Conservation (phyloP, 2,329 filamentous ascomycete species). For the Neofusicoccum ribis region DNA sequence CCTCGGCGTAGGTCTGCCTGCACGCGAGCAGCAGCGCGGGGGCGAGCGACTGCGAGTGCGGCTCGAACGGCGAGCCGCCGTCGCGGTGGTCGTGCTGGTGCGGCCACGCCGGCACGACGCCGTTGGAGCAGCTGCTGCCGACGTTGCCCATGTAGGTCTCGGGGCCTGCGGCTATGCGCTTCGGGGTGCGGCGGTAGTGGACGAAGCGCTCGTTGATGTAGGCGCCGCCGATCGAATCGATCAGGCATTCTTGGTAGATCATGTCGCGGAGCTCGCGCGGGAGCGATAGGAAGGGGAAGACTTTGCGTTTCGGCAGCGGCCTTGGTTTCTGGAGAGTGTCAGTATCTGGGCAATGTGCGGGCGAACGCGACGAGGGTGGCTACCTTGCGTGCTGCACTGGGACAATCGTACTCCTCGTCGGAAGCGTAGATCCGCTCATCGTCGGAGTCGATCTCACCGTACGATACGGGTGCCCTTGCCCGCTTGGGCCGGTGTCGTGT, state of each 20-base stretch:
- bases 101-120: not conserved
- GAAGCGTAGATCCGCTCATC: conserved; percentile 1
- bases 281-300: conserved; percentile 36
- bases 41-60: conserved; percentile 20
- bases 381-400: not conserved
- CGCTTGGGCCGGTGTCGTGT: not conserved
- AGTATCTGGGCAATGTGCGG: not conserved
- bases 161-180: conserved; percentile 23
- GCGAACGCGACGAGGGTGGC: no score
- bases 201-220: conserved; percentile 28
- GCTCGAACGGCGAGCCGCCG: not conserved
- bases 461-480: not conserved
- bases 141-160: conserved; percentile 19
- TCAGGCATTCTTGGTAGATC: conserved; percentile 34
- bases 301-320: conserved; percentile 32
- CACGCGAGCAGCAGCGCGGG: conserved; percentile 32
- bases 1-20: conserved; percentile 33
- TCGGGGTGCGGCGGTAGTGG: conserved; percentile 32
- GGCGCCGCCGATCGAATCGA: conserved; percentile 28
- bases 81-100: not conserved
- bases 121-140: not conserved
- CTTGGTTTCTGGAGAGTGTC: not conserved
- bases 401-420: not conserved
- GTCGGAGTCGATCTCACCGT: not conserved
- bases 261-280: conserved; percentile 37